Percentiles rank a stretch among this genome's conserved stretches.
phyloP scores from a whole-genome alignment of 192 early-diverging fungal species.

The Phlyctochytrium bullatum region DNA sequence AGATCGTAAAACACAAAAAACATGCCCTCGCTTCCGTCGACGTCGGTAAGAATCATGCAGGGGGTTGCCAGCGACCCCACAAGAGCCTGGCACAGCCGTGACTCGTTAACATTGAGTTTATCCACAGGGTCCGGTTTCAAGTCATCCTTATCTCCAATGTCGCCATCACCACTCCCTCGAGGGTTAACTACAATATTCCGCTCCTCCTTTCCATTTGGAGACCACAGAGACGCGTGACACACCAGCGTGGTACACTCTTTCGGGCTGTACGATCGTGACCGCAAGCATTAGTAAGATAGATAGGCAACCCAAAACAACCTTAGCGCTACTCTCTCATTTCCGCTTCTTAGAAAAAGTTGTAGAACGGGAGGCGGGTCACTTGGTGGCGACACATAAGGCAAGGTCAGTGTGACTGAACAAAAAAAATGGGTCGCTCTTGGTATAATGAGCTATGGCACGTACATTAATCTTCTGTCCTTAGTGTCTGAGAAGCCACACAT shows the following conservation, averaged over 20 bases:
- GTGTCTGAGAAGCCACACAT: conserved; percentile 45
- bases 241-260: conserved; percentile 13
- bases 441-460: too few relatives aligned
- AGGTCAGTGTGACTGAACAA: conserved; percentile 7
- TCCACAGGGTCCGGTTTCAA: neutral
- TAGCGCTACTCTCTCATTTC: conserved; percentile 3
- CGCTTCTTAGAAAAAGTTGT: conserved; percentile 21
- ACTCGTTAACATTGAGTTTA: neutral
- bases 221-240: conserved; percentile 37
- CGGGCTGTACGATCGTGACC: neutral
- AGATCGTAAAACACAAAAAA: conserved; percentile 47
- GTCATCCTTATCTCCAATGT: neutral
- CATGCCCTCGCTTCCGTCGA: conserved; percentile 23
- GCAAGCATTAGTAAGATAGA: neutral
- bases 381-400: neutral
- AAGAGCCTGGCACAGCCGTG: conserved; percentile 23
- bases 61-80: conserved; percentile 33
- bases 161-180: conserved; percentile 9
- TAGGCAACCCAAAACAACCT: neutral
- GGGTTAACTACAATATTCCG: conserved; percentile 30
- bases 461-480: conserved; percentile 39
- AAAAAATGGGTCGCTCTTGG: too few relatives aligned
- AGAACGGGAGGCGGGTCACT: conserved; percentile 40
- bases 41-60: conserved; percentile 29
- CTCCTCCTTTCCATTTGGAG: conserved; percentile 26